phyloP scores from a whole-genome alignment of 257 asterid species.

The Fraxinus americana region DNA sequence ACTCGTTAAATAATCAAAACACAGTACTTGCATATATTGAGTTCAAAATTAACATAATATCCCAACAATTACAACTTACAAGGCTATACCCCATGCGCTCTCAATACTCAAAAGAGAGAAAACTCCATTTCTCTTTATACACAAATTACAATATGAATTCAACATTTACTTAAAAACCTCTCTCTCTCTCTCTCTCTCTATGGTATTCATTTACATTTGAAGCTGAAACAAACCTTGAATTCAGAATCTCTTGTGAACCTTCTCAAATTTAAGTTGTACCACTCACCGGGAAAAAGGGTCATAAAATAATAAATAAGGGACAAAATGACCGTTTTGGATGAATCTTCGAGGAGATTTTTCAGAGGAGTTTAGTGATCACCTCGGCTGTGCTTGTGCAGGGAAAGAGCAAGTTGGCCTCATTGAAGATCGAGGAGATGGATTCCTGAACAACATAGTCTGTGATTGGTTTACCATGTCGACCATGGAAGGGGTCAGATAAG shows the following conservation, averaged over 20 bases:
- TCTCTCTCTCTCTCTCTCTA: neutral
- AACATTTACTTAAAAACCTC: conserved; percentile 13
- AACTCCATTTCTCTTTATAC: neutral
- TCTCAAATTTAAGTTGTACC: no score
- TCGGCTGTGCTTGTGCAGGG: conserved; percentile 37
- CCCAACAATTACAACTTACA: neutral
- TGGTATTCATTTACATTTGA: conserved; percentile 48
- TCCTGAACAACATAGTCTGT: conserved; percentile 38
- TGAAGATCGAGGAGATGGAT: conserved; percentile 38
- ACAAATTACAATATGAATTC: neutral
- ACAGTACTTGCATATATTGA: neutral
- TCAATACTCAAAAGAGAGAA: neutral
- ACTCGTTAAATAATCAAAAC: neutral
- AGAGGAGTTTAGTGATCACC: conserved; percentile 24
- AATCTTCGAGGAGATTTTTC: neutral
- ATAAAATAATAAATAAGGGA: neutral
- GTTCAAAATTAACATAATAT: neutral
- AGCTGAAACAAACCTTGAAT: conserved; percentile 35
- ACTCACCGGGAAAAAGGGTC: neutral
- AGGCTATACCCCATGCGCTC: neutral
- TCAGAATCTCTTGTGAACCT: neutral
- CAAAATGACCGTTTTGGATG: no score
- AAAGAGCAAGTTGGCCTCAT: conserved; percentile 31
- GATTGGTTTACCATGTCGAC: conserved; percentile 51
- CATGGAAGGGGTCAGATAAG: conserved; percentile 55